Percentiles rank a stretch among this genome's conserved stretches.
phyloP scores from a whole-genome alignment of 345 rosid species.

The Crucihimalaya himalaica region DNA sequence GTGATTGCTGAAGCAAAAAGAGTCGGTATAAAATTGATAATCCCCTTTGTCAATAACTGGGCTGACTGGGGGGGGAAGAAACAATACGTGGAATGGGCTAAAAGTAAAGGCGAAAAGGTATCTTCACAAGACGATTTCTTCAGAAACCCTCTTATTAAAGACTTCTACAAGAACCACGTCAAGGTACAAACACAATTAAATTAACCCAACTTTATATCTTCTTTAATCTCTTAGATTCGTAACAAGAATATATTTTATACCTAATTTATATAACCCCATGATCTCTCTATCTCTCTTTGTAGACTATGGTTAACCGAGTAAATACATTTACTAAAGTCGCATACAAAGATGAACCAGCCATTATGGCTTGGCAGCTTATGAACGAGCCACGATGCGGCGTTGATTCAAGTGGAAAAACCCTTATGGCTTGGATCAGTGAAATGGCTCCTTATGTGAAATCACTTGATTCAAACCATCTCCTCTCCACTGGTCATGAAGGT shows the following conservation, averaged over 20 bases:
- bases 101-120: constrained; percentile 13
- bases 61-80: constrained; percentile 31
- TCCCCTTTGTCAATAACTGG: constrained; percentile 32
- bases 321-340: constrained; percentile 62
- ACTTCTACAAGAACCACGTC: constrained; percentile 35
- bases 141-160: constrained; percentile 28
- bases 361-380: constrained; percentile 87
- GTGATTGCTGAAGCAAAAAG: constrained; percentile 39
- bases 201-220: not conserved
- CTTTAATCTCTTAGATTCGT: not conserved
- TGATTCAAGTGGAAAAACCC: constrained; percentile 52
- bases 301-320: constrained; percentile 66
- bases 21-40: constrained; percentile 33
- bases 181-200: constrained; percentile 27
- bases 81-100: constrained; percentile 37
- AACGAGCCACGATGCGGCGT: constrained; percentile 68
- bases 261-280: not conserved
- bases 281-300: not conserved
- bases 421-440: constrained; percentile 64
- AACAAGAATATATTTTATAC: not conserved
- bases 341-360: constrained; percentile 74
- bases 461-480: constrained; percentile 57
- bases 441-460: constrained; percentile 70
- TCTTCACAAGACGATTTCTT: constrained; percentile 35
- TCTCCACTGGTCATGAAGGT: constrained; percentile 74